phyloP scores from a whole-genome alignment of 352 stramenopile species.

The Phytophthora sp. region DNA sequence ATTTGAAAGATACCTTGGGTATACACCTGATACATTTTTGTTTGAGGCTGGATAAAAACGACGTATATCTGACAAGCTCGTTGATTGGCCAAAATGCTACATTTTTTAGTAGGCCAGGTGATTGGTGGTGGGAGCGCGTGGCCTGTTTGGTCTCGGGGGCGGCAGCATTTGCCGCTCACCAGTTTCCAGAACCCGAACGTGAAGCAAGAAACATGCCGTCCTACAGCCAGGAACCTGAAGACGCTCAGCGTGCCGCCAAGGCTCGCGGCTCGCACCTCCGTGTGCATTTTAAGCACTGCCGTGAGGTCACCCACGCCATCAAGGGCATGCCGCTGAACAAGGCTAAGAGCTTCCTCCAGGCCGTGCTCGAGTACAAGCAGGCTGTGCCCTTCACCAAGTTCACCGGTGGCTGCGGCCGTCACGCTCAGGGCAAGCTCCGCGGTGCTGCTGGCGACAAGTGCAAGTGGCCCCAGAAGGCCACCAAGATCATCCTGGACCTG shows the following conservation, averaged over 20 bases:
- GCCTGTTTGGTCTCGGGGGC: constrained; percentile 20
- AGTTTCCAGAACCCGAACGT: constrained; percentile 85
- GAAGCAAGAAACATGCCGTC: constrained; percentile 83
- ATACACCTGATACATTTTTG: neutral
- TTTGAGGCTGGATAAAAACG: neutral
- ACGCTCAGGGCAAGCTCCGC: constrained; percentile 96
- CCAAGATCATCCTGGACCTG: constrained; percentile 98
- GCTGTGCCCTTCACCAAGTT: constrained; percentile 99
- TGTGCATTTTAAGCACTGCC: constrained; percentile 99
- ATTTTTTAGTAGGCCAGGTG: constrained; percentile 28
- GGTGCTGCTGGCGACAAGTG: constrained; percentile 97
- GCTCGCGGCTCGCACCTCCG: constrained; percentile 96
- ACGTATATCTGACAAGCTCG: neutral
- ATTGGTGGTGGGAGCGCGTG: constrained; percentile 71
- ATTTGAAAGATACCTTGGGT: neutral
- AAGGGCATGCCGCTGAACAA: constrained; percentile 97
- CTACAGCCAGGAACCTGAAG: constrained; percentile 92
- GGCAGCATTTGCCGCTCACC: constrained; percentile 35
- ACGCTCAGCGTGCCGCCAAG: constrained; percentile 92
- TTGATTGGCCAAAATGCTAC: constrained; percentile 21
- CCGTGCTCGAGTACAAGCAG: constrained; percentile 98
- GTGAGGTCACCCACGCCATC: constrained; percentile 98
- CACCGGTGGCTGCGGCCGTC: constrained; percentile 97
- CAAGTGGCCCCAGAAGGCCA: constrained; percentile 99
- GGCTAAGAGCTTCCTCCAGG: constrained; percentile 95